Evolutionary conservation across 345 rosid species (phyloP), one percentile per base, ranked within the genome.

Genomic region (Orychophragmus violaceus): DNA sequence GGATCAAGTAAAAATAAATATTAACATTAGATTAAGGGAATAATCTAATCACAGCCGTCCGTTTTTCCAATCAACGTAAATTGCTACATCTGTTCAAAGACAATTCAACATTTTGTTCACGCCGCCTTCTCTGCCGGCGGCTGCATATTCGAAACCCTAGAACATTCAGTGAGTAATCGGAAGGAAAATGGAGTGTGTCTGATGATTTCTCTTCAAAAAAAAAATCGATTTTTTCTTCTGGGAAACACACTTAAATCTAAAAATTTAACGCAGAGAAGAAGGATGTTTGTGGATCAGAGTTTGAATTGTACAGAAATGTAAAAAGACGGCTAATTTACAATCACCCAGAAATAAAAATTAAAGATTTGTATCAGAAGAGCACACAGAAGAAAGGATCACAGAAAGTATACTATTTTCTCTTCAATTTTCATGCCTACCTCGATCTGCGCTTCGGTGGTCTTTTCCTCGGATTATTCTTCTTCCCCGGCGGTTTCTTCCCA

Each of bases 391-490:
- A 5, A 23, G 57, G 56, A 33, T 72, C 33, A 59, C 28, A 74
- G 60, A 46, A 24, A 41, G 71, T 65, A 33, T 54, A 60, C 61
- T 59, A 59, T 19, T 19, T 19, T 37, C 58, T 67, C 57, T 35
- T 33, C 4, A 58, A 5, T 28, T 42, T 37, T 37, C 2, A 3
- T 10, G 45, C 19, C 81, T 78, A 80, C 55, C 78, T 74, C 21
- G 90, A 82, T 84, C 97, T 87, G 53, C 77, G 84, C 76, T 79
- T 85, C 44, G 82, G 85, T 14, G 75, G 66, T 75, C 70, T 85
- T 57, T 68, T 81, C 60, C 74, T 77, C 63, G 65, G 80, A 59
- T 79, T 81, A 4, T 32, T 59, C 45, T 68, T 74, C 66, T 83
- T 84, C 35, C 50, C 66, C 28, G 71, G 21, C 6, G 79, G 76